Evolutionary conservation across 495 filamentous ascomycete genomes (phyloP).

Genomic region (Penicillium pancosmium): DNA sequence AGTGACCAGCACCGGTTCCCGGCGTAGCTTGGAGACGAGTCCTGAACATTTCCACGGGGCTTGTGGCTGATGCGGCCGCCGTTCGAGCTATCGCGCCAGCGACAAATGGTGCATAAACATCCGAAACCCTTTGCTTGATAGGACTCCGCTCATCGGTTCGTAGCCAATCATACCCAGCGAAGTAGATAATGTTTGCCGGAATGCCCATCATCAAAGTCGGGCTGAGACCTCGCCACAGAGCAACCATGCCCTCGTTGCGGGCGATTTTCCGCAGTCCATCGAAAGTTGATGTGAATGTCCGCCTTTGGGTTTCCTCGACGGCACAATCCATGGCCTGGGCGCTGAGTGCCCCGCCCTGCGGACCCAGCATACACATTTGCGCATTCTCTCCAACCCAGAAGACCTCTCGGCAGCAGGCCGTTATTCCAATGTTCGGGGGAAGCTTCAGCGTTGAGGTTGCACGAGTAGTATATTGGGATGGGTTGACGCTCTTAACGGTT

Average conservation of each 20-base stretch:
- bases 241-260: constrained; percentile 84
- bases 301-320: constrained; percentile 80
- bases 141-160: constrained; percentile 71
- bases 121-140: constrained; percentile 59
- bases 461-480: constrained; percentile 48
- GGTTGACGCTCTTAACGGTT: constrained; percentile 42
- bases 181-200: constrained; percentile 96
- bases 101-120: constrained; percentile 73
- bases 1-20: constrained; percentile 58
- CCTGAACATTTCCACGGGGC: constrained; percentile 92
- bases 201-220: constrained; percentile 94
- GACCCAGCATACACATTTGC: constrained; percentile 73
- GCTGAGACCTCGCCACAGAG: constrained; percentile 90
- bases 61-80: constrained; percentile 79
- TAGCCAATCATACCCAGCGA: constrained; percentile 97
- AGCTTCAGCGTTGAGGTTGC: constrained; percentile 62
- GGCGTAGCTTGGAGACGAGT: constrained; percentile 84
- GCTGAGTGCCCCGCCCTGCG: constrained; percentile 39
- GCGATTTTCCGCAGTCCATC: constrained; percentile 95
- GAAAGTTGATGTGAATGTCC: constrained; percentile 84
- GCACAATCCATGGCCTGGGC: constrained; percentile 66
- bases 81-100: constrained; percentile 79
- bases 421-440: constrained; percentile 82
- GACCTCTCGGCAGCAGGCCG: constrained; percentile 93
- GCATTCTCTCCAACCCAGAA: constrained; percentile 92